Percentiles rank a stretch among this genome's conserved stretches.
These are phyloP conservation scores for Isabelozyma pseudorhagii DNA, from an alignment of 805 yeast species.

Conservation along the genomic window DNA sequence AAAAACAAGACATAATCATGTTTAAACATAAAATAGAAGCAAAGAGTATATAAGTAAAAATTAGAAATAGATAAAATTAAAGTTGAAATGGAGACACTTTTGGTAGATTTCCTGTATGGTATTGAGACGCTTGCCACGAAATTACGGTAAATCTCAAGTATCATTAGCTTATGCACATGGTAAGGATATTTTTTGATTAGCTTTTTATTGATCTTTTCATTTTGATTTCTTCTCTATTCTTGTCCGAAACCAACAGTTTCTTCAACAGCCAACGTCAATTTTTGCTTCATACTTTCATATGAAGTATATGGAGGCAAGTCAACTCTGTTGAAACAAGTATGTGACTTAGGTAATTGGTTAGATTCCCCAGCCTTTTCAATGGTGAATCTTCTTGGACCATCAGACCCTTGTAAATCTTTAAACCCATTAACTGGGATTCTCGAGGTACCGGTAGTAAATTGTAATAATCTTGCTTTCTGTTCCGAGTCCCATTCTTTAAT, in stretches of 20 bases:
- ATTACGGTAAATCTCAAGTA: not conserved
- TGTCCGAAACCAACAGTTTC: constrained; percentile 99
- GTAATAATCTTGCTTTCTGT: constrained; percentile 91
- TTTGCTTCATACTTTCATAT: constrained; percentile 80
- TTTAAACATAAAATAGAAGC: not conserved
- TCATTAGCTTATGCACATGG: not conserved
- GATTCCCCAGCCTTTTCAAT: constrained; percentile 97
- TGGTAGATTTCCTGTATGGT: not conserved
- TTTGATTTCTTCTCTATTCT: constrained; percentile 48
- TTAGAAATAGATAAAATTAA: too few relatives aligned
- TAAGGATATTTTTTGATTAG: not conserved
- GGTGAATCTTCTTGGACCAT: constrained; percentile 98
- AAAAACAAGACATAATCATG: not conserved
- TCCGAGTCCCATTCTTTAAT: constrained; percentile 93
- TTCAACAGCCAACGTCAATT: constrained; percentile 93
- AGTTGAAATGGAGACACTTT: not conserved
- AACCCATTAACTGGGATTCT: constrained; percentile 99
- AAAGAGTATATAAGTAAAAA: not conserved
- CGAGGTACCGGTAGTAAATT: constrained; percentile 98
- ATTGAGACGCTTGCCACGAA: not conserved
- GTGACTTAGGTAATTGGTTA: constrained; percentile 92
- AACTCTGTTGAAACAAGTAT: constrained; percentile 98
- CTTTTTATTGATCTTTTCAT: not conserved
- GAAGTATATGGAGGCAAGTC: constrained; percentile 93
- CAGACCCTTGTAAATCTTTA: constrained; percentile 97